Evolutionary conservation across 768 basidiomycete genomes (phyloP).

Genomic region (Chiua virens): DNA sequence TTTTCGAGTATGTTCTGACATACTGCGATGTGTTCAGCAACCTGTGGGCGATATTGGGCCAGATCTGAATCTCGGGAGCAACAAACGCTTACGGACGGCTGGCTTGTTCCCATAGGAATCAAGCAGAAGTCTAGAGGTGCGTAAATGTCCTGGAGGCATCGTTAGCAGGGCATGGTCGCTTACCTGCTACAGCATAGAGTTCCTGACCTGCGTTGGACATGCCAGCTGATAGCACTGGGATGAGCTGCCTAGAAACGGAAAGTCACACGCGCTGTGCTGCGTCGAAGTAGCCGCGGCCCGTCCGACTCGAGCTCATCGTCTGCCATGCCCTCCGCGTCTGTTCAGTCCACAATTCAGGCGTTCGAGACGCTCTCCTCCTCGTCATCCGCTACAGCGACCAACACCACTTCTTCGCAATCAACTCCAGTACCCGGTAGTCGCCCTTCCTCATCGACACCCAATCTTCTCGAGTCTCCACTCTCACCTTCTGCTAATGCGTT

Average conservation of each 20-base stretch:
- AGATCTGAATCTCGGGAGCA: slow-evolving; percentile 1
- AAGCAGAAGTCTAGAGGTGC: slow-evolving; percentile 73
- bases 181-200: slow-evolving; percentile 80
- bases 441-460: slow-evolving; percentile 8
- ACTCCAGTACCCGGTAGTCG: not conserved
- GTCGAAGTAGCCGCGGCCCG: too few relatives aligned
- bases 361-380: slow-evolving; percentile 56
- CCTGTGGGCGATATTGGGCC: slow-evolving; percentile 35
- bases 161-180: not conserved
- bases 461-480: slow-evolving; percentile 49
- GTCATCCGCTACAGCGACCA: slow-evolving; percentile 21
- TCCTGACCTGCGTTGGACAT: slow-evolving; percentile 34
- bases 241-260: too few relatives aligned
- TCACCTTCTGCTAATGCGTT: slow-evolving; percentile 46
- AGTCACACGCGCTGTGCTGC: too few relatives aligned
- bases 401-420: slow-evolving; percentile 8
- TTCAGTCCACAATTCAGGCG: slow-evolving; percentile 61
- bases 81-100: slow-evolving; percentile 57
- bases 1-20: slow-evolving; percentile 82
- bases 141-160: not conserved
- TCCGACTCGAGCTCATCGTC: not conserved
- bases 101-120: slow-evolving; percentile 78
- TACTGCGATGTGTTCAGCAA: slow-evolving; percentile 77
- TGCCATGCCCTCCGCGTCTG: slow-evolving; percentile 43
- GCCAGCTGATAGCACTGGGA: too few relatives aligned